Percentiles rank a stretch among this genome's conserved stretches.
These are phyloP conservation scores for Globisporangium paddicum DNA, from an alignment of 352 stramenopile species.

Conservation along the genomic window DNA sequence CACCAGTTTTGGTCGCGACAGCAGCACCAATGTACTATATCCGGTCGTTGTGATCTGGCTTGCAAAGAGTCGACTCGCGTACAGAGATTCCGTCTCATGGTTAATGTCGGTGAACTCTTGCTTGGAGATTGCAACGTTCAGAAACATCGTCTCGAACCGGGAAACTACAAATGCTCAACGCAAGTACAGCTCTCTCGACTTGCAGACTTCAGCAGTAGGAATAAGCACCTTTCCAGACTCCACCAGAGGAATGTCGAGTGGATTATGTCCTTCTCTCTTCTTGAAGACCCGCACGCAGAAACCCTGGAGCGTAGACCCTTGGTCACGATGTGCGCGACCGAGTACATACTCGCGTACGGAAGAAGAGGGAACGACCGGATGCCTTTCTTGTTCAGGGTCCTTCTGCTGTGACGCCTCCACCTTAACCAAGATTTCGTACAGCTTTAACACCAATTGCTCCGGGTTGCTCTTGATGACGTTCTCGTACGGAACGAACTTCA, in stretches of 20 bases:
- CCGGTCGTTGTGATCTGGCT: slow-evolving; percentile 7
- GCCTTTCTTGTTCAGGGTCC: slow-evolving; percentile 4
- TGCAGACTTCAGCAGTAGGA: neutral
- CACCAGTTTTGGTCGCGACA: neutral
- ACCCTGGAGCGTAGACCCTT: slow-evolving; percentile 6
- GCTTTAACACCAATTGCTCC: slow-evolving; percentile 3
- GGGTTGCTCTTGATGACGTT: slow-evolving; percentile 7
- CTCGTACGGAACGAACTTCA: slow-evolving; percentile 1
- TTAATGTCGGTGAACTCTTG: neutral
- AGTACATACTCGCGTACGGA: neutral
- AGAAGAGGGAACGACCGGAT: slow-evolving; percentile 2
- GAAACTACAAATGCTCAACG: neutral
- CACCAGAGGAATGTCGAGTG: neutral
- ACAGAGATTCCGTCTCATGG: too few species aligned
- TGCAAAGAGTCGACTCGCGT: too few species aligned
- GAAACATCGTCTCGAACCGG: neutral
- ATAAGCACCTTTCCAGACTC: neutral
- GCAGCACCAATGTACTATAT: too few species aligned
- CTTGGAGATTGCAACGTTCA: neutral
- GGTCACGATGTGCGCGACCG: slow-evolving; percentile 1
- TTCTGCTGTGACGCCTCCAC: slow-evolving; percentile 2
- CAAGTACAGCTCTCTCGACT: neutral
- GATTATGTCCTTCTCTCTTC: neutral
- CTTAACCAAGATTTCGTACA: neutral
- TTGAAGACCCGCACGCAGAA: slow-evolving; percentile 3